Percentiles rank a stretch among this genome's conserved stretches.
These are phyloP conservation scores for Pseudocercospora musae DNA, from an alignment of 2,329 filamentous ascomycete genomes.

Conservation along the genomic window DNA sequence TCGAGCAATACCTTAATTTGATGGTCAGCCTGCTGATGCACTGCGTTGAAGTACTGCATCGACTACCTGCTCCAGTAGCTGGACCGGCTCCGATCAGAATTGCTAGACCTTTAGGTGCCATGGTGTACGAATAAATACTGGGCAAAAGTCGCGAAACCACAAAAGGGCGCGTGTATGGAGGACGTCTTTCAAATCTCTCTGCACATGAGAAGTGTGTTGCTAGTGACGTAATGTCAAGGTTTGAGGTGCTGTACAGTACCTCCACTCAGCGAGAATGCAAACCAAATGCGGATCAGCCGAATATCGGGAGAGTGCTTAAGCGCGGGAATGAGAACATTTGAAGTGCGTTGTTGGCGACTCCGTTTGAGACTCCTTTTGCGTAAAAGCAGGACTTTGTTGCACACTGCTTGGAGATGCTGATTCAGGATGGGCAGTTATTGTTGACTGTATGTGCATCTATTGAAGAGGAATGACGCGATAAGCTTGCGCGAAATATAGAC, in stretches of 20 bases:
- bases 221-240: background rate
- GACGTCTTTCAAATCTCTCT: background rate
- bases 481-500: background rate
- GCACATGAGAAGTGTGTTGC: background rate
- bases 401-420: background rate
- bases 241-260: background rate
- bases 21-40: background rate
- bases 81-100: constrained; percentile 53
- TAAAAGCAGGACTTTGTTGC: background rate
- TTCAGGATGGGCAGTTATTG: background rate
- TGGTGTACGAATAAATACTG: constrained; percentile 24
- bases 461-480: background rate
- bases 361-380: background rate
- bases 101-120: constrained; percentile 50
- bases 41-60: background rate
- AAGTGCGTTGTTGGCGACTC: background rate
- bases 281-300: background rate
- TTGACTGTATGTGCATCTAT: background rate
- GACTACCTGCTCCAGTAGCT: constrained; percentile 33
- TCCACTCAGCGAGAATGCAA: background rate
- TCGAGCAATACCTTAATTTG: constrained; percentile 49
- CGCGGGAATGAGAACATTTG: background rate
- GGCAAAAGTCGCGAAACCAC: background rate
- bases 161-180: background rate
- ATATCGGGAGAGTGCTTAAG: background rate